Base-by-base conservation (phyloP, 78 protist species). In the Tieghemostelium lacteum region DNA sequence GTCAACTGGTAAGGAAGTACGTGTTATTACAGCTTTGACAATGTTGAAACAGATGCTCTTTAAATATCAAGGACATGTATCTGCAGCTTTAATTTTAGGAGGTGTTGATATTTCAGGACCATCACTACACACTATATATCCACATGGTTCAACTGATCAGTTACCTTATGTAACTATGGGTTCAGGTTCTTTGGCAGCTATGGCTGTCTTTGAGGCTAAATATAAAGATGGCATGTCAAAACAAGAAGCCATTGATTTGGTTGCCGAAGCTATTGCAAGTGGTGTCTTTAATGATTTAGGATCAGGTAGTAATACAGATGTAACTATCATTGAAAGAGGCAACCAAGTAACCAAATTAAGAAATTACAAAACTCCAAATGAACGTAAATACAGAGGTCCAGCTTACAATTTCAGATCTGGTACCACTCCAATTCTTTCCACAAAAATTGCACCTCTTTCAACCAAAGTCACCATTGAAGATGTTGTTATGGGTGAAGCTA, bases 231-330 rank as follows among this genome's bases (percentile, higher is more conserved):
- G 88, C 75, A 71, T 98, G 95, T 85, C 85, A 36, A 83, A 42
- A 54, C 98, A 96, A 20, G 98, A 98, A 77, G 99, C 98, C 12
- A 89, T 88, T 54, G 24, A 24, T 34, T 75, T 99, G 1, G 99
- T 95, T 54, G 92, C 85, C 20, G 95, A 78, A 3, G 99, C 99
- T 7, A 96, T 99, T 45, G n/a, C 64, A 26, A 94, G 98, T 50
- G 99, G 99, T 75, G 96, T 99, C 88, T 94, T 96, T 92, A 97
- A 99, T 92, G 99, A 99, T 62, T 92, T 98, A 26, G 99, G 99
- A 52, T 94, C 98, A 7, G 99, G 99, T 40, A 49, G 95, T 52
- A 96, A 97, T 74, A 98, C 97, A 39, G 99, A 99, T 87, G 22
- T 98, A 37, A 91, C 95, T 36, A 97, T 98, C 24, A 96, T 98